Percentiles rank a stretch among this genome's conserved stretches.
Evolutionary conservation across 2,329 filamentous ascomycete species (phyloP).

Genomic region (Pezicula radicicola): DNA sequence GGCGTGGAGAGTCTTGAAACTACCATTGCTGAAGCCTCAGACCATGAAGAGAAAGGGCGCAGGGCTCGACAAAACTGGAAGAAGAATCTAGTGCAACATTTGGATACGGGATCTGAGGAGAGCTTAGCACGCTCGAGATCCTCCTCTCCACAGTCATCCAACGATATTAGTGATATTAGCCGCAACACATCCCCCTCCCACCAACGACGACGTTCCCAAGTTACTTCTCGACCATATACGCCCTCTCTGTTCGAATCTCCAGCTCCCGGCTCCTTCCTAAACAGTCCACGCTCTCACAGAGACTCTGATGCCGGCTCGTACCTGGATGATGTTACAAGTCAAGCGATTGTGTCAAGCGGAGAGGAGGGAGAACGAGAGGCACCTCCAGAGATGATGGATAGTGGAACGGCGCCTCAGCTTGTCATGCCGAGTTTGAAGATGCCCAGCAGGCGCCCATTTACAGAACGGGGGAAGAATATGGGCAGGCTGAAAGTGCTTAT

Average conservation of each 20-base stretch:
- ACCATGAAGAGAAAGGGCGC: slow-evolving; percentile 20
- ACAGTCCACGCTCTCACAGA: slow-evolving; percentile 48
- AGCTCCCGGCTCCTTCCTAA: slow-evolving; percentile 39
- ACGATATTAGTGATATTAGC: slow-evolving; percentile 29
- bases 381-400: slow-evolving; percentile 43
- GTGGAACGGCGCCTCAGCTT: slow-evolving; percentile 67
- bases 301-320: slow-evolving; percentile 48
- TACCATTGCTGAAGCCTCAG: slow-evolving; percentile 25
- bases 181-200: slow-evolving; percentile 28
- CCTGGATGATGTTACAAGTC: slow-evolving; percentile 39
- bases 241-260: slow-evolving; percentile 40
- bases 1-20: slow-evolving; percentile 30
- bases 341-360: slow-evolving; percentile 28
- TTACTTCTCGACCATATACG: slow-evolving; percentile 42
- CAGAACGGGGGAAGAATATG: slow-evolving; percentile 76
- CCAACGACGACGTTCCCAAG: slow-evolving; percentile 27
- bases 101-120: slow-evolving; percentile 18
- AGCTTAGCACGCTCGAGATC: slow-evolving; percentile 21
- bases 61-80: slow-evolving; percentile 25
- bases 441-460: slow-evolving; percentile 86
- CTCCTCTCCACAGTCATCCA: slow-evolving; percentile 28
- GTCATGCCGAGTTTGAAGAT: slow-evolving; percentile 97
- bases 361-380: slow-evolving; percentile 38
- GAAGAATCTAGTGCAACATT: slow-evolving; percentile 17
- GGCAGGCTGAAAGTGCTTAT: slow-evolving; percentile 88